Conservation (phyloP, 2,329 filamentous ascomycete species). For the Madurella fahalii region DNA sequence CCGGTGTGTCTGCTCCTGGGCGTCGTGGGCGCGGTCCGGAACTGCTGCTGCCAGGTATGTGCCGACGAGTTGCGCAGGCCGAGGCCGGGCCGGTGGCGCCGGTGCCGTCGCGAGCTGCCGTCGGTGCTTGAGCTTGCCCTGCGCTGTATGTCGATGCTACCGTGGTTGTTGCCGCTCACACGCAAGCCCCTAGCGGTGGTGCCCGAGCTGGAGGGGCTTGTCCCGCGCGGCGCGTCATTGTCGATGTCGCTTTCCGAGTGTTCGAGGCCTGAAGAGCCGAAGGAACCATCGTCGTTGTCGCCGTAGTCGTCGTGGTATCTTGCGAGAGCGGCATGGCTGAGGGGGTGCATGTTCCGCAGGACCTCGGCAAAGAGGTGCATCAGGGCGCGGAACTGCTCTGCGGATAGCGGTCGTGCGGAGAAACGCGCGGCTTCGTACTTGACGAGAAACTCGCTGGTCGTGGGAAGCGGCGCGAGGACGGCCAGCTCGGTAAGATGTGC, state of each 20-base stretch:
- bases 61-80: constrained; percentile 39
- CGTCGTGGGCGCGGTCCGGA: constrained; percentile 52
- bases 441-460: constrained; percentile 61
- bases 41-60: constrained; percentile 44
- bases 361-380: constrained; percentile 84
- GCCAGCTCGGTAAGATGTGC: constrained; percentile 63
- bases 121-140: constrained; percentile 28
- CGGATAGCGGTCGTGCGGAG: constrained; percentile 63
- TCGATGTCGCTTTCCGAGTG: constrained; percentile 42
- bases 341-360: constrained; percentile 67
- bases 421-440: constrained; percentile 85
- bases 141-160: not conserved
- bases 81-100: constrained; percentile 25
- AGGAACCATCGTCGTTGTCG: constrained; percentile 3
- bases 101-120: constrained; percentile 29
- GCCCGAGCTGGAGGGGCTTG: constrained; percentile 39
- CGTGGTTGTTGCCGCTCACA: constrained; percentile 13
- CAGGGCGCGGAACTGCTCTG: constrained; percentile 67
- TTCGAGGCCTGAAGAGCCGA: constrained; percentile 18
- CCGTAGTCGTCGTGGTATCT: constrained; percentile 25
- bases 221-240: constrained; percentile 42
- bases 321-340: constrained; percentile 51
- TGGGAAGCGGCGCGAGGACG: constrained; percentile 47
- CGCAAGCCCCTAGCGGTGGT: constrained; percentile 6
- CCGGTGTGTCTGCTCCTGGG: constrained; percentile 41